These are phyloP conservation scores for Flaveria trinervia DNA, from an alignment of 129 eudicot genomes.

Conservation along the genomic window DNA sequence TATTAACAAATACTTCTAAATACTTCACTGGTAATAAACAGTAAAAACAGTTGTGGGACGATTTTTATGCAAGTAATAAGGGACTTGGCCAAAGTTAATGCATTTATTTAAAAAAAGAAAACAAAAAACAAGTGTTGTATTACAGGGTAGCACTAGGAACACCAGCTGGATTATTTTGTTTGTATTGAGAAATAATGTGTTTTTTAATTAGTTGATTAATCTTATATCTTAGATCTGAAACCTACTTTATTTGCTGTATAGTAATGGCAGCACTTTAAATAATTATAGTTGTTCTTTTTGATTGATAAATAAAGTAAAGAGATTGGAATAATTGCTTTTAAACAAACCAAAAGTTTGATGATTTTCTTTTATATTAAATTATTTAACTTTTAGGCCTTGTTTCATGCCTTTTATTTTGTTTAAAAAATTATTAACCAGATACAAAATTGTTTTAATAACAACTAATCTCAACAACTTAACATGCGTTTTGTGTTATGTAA, in stretches of 20 bases:
- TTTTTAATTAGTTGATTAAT: slow-evolving; percentile 38
- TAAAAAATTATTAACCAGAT: background rate
- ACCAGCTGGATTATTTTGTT: slow-evolving; percentile 39
- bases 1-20: background rate
- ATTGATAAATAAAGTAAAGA: slow-evolving; percentile 17
- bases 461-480: background rate
- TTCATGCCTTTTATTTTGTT: background rate
- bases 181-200: slow-evolving; percentile 24
- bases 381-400: background rate
- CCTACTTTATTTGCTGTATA: slow-evolving; percentile 31
- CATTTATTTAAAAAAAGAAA: slow-evolving; percentile 8
- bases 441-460: background rate
- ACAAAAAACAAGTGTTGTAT: slow-evolving; percentile 26
- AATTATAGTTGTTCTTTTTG: slow-evolving; percentile 21
- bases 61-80: slow-evolving; percentile 1
- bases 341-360: background rate
- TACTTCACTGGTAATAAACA: background rate
- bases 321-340: slow-evolving; percentile 16
- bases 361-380: background rate
- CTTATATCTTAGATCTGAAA: slow-evolving; percentile 34
- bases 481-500: background rate
- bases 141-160: slow-evolving; percentile 41
- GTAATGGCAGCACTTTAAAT: slow-evolving; percentile 24
- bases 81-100: slow-evolving; percentile 17
- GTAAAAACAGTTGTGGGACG: slow-evolving; percentile 12